Evolutionary conservation across 352 stramenopile genomes (phyloP), one percentile per base, ranked within the genome.

Genomic region (Globisporangium spinosum): DNA sequence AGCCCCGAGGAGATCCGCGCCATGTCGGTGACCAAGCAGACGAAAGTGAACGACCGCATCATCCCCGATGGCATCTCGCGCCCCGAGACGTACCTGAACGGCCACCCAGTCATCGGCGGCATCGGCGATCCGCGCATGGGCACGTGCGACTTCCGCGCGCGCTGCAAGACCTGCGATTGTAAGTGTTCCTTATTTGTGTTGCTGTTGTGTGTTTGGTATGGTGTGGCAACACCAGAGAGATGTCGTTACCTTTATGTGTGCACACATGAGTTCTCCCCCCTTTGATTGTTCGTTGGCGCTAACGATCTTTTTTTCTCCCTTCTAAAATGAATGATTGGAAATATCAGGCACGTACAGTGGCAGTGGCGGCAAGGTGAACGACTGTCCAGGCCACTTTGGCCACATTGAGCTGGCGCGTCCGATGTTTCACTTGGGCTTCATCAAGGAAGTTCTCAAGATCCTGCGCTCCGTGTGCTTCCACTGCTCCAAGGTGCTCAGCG

Each of bases 381-480:
- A 98, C 70, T 98, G 98, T 72, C 98, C 97, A 3, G 98, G 98
- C 59, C 98, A 99, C 77, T 99, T 99, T 80, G 98, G 98, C 43
- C 98, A 99, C 83, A 98, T 99, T 74, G 95, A 99, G 71, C 77
- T 99, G 38, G 95, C 97, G 54, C 74, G 90, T 13, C 96, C 97
- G 51, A 98, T 99, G 75, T 99, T 98, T 77, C 97, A 99, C 79
- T 83, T 98, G 71, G 97, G 97, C 10, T 99, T 99, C 73, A 93
- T 99, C 67, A 97, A 99, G 72, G 85, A 98, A 40, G 94, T 97
- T 38, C 76, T 98, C 22, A 98, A 98, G 82, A 91, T 97, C 51
- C 72, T 98, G 64, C 85, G 89, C 7, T 97, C 90, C 40, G 95
- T 99, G 32, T 99, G 98, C 76, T 99, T 98, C 78, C 90, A 99